Conservation (phyloP, 2,329 filamentous ascomycete species). For the Thermomyces lanuginosus region DNA sequence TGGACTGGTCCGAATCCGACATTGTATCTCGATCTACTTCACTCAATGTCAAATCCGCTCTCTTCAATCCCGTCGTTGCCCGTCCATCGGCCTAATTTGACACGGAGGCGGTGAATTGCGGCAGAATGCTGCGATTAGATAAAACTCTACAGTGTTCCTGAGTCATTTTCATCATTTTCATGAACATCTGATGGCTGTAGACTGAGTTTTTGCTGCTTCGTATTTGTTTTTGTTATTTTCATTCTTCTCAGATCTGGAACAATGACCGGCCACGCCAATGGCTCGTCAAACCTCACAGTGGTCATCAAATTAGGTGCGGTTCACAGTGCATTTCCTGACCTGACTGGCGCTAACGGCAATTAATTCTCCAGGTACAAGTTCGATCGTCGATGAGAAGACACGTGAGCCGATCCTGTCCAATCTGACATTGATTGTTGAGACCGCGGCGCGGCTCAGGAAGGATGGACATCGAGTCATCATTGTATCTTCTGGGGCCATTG, state of each 20-base stretch:
- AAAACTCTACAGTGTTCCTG: too few relatives aligned
- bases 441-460: slow-evolving; percentile 67
- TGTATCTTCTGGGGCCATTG: slow-evolving; percentile 93
- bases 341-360: neutral
- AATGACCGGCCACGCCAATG: too few relatives aligned
- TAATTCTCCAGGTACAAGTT: slow-evolving; percentile 61
- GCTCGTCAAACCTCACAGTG: slow-evolving; percentile 17
- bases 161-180: too few relatives aligned
- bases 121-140: too few relatives aligned
- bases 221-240: neutral
- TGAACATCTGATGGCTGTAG: too few relatives aligned
- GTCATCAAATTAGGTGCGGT: slow-evolving; percentile 26
- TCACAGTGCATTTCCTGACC: slow-evolving; percentile 6
- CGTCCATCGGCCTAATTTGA: too few relatives aligned
- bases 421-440: slow-evolving; percentile 84
- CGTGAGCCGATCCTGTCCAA: slow-evolving; percentile 88
- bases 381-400: slow-evolving; percentile 93
- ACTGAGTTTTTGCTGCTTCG: too few relatives aligned
- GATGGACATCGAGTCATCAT: slow-evolving; percentile 91
- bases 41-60: too few relatives aligned
- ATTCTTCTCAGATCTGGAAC: neutral
- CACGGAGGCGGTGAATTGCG: too few relatives aligned
- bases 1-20: slow-evolving; percentile 4
- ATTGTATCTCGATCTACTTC: slow-evolving; percentile 3
- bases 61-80: too few relatives aligned